Base-by-base conservation (phyloP, 345 rosid genomes). In the Citrus trifoliata region DNA sequence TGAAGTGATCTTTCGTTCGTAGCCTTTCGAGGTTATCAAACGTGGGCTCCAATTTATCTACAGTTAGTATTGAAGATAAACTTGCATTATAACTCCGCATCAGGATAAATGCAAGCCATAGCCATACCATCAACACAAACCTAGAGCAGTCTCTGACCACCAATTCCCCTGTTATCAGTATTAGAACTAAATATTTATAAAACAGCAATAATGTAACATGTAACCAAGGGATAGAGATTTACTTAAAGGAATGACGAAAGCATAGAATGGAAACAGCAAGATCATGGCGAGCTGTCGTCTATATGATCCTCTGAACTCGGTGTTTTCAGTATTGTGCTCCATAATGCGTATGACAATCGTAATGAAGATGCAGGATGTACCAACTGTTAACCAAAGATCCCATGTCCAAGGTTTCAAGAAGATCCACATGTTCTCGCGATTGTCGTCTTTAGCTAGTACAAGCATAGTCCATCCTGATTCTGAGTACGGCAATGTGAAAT, bases 61-160 rank as follows among this genome's bases (percentile, higher is more conserved):
- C 67, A 2, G 83, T 83, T 19, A 83, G 24, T 7, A 80, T 21
- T 7, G 79, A 73, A 2, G 80, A 46, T 24, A 83, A 78, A 48
- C 77, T 74, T 10, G 86, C 86, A 2, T 79, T 77, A 59, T 83
- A 83, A 51, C 83, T 83, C 33, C 71, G 86, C 7, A 78, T 63
- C 4, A 83, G 55, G 42, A 83, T 78, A 5, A 80, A 61, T 8
- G 79, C 80, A 46, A 81, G 62, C 48, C 82, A 81, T 3, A 75
- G 58, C 86, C 86, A 84, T 75, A 78, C 14, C 21, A 81, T n/a
- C 16, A 84, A 58, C 55, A 80, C 80, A 46, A 78, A 70, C 55
- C 79, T 74, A 27, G 86, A 30, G 71, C 37, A 66, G 42, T 75
- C 73, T 33, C n/a, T 84, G 10, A 70, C 27, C 60, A 78, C 74